phyloP scores from a whole-genome alignment of 2,329 filamentous ascomycete genomes.

The Hymenoscyphus linearis region DNA sequence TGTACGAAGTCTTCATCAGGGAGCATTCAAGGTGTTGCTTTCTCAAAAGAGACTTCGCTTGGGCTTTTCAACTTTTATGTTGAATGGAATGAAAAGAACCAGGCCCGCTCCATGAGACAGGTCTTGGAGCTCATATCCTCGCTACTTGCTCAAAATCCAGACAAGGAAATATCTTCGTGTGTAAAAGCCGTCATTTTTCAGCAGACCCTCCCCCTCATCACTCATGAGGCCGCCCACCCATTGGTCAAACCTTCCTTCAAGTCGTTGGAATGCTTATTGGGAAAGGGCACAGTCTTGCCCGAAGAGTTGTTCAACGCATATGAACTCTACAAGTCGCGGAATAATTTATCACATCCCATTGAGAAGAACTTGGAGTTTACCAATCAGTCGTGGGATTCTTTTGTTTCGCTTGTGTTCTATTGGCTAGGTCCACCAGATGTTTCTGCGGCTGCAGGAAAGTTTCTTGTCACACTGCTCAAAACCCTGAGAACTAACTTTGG shows the following conservation, averaged over 20 bases:
- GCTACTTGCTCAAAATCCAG: slow-evolving; percentile 46
- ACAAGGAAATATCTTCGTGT: slow-evolving; percentile 35
- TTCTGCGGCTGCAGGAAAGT: slow-evolving; percentile 55
- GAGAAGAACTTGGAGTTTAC: background rate
- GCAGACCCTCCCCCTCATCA: slow-evolving; percentile 53
- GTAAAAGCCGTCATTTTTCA: slow-evolving; percentile 44
- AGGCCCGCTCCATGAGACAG: slow-evolving; percentile 58
- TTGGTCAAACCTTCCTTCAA: slow-evolving; percentile 67
- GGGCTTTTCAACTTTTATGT: slow-evolving; percentile 57
- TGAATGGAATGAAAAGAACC: slow-evolving; percentile 62
- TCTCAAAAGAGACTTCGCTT: slow-evolving; percentile 42
- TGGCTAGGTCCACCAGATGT: slow-evolving; percentile 55
- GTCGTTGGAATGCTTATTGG: slow-evolving; percentile 59
- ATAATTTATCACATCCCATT: background rate
- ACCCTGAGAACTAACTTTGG: slow-evolving; percentile 33
- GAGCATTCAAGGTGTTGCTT: slow-evolving; percentile 44
- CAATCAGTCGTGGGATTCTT: slow-evolving; percentile 42
- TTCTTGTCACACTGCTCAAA: slow-evolving; percentile 53
- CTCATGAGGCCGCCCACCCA: slow-evolving; percentile 54
- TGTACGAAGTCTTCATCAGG: slow-evolving; percentile 46
- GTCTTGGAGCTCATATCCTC: slow-evolving; percentile 53
- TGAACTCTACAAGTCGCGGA: background rate
- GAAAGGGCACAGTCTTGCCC: slow-evolving; percentile 50
- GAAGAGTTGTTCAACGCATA: slow-evolving; percentile 20
- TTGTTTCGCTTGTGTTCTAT: slow-evolving; percentile 44